Conservation (phyloP, 768 basidiomycete species). For the Termitomyces sp. region DNA sequence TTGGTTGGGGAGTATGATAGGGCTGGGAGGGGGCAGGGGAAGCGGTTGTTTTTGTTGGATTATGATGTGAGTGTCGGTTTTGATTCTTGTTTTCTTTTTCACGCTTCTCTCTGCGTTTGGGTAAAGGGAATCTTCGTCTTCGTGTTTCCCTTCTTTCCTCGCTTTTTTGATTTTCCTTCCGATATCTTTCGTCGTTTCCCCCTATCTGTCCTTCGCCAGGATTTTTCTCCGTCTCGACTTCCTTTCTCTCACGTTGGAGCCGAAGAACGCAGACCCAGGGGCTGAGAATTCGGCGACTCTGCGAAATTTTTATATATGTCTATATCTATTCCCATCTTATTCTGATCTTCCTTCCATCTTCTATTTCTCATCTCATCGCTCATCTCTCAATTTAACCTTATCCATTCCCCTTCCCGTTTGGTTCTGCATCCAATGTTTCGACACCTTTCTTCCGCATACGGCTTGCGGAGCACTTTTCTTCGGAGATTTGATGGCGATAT, state of each 20-base stretch:
- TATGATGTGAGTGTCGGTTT: slow-evolving; percentile 68
- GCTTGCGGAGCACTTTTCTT: neutral
- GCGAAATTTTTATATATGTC: neutral
- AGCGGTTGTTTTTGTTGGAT: slow-evolving; percentile 90
- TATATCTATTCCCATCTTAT: neutral
- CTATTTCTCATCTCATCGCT: neutral
- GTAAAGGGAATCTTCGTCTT: neutral
- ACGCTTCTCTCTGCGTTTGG: neutral
- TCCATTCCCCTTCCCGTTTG: neutral
- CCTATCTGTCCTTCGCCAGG: neutral
- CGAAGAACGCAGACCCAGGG: neutral
- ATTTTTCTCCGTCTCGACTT: neutral
- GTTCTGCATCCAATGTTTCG: neutral
- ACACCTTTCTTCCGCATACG: neutral
- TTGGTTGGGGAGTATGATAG: slow-evolving; percentile 56
- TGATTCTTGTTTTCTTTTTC: neutral
- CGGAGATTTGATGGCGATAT: neutral
- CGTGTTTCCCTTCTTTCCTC: too few species aligned
- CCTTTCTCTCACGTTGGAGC: neutral
- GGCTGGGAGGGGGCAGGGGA: slow-evolving; percentile 76
- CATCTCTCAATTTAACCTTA: neutral
- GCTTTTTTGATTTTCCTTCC: neutral
- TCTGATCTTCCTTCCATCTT: neutral
- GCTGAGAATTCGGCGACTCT: slow-evolving; percentile 5
- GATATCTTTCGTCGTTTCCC: neutral